Evolutionary conservation across 805 yeast species (phyloP), one percentile per base, ranked within the genome.

Genomic region (Candida sonorensis): DNA sequence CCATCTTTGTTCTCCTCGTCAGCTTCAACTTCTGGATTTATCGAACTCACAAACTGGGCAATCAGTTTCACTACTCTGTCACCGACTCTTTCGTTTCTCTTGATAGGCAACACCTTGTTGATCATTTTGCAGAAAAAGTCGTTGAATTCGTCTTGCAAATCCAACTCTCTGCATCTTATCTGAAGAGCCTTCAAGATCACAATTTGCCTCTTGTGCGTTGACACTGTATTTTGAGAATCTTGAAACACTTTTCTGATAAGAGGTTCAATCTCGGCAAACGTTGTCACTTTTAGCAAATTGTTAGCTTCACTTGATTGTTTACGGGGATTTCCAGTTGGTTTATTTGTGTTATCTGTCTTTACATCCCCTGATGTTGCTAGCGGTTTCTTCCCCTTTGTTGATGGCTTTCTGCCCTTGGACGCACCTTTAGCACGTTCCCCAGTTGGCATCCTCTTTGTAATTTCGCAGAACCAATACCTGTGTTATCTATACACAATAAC

Each of bases 131-230:
- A 68, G 47, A 88, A 81, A 40, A 64, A 57, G 41, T 63, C 60
- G 42, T 71, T 69, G 53, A 88, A 90, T 15, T 67, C 66, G 19
- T 72, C 78, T 37, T 72, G 77, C 28, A 62, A 55, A 2, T 64
- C 75, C 22, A 76, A 57, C 5, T 66, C 66, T 9, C 62, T 53
- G 2, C 92, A 73, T 42, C 73, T 69, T 11, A 60, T 44, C 35
- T 79, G 81, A 11, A 84, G 60, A 27, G 70, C 67, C 48, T 69
- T 71, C 48, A 87, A 50, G 5, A 81, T 67, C 8, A 76, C 72
- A 6, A 79, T 73, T 36, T 83, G 77, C 48, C 82, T 81, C 29
- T 83, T 65, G 54, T 87, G 96, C 2, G 88, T 80, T 0, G 88
- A 79, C 20, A 78, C 66, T 2, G 84, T 67, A 15, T 59, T 41